phyloP scores from a whole-genome alignment of 495 filamentous ascomycete species.

The Entonaema liquescens region DNA sequence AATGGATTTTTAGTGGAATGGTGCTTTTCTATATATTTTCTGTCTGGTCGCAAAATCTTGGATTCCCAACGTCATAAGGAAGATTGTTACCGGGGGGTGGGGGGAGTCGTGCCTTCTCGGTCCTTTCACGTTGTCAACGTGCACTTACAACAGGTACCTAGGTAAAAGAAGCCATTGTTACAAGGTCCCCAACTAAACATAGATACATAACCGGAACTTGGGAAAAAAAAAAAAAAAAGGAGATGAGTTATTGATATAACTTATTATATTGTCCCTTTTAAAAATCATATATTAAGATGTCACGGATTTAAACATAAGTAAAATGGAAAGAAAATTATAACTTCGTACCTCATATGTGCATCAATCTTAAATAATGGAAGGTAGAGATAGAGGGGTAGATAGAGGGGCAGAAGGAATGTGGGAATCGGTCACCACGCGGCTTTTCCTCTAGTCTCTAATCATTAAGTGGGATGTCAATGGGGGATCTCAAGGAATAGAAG shows the following conservation, averaged over 20 bases:
- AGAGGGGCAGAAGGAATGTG: not conserved
- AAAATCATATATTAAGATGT: not conserved
- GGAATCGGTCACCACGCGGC: not conserved
- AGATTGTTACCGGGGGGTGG: conserved; percentile 16
- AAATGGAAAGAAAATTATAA: not conserved
- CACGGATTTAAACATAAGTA: not conserved
- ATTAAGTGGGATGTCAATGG: not conserved
- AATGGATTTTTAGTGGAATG: not conserved
- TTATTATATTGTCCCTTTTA: too few species aligned
- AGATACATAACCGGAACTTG: not conserved
- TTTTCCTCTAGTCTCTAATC: not conserved
- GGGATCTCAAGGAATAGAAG: not conserved
- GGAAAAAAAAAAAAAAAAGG: not conserved
- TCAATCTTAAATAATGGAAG: not conserved
- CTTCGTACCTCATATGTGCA: not conserved
- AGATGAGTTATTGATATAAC: too few species aligned
- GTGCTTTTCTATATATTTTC: not conserved
- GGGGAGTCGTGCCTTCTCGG: conserved; percentile 15
- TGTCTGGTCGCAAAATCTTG: conserved; percentile 29
- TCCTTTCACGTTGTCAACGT: conserved; percentile 22
- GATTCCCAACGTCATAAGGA: conserved; percentile 33
- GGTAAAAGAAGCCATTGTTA: too few species aligned
- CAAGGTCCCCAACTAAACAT: not conserved
- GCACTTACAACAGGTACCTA: conserved; percentile 15
- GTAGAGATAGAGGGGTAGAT: not conserved